Evolutionary conservation across 768 basidiomycete genomes (phyloP).

Genomic region (Xerocomellus chrysenteron): DNA sequence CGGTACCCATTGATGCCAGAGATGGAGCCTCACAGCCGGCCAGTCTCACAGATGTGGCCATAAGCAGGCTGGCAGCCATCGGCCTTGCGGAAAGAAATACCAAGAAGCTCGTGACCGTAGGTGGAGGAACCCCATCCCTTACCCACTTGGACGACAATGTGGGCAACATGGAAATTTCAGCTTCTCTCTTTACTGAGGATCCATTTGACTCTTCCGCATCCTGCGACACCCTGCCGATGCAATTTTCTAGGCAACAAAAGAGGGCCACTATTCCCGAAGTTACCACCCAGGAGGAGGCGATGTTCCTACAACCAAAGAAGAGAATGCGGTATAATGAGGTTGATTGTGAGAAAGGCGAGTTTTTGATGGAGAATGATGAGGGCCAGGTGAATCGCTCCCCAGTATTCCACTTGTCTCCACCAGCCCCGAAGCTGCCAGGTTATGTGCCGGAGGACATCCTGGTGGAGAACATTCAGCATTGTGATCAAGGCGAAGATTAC

Average conservation of each 20-base stretch:
- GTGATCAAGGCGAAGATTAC: background rate
- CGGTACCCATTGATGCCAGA: too few species aligned
- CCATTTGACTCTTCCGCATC: background rate
- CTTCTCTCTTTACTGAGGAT: background rate
- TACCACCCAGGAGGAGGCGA: background rate
- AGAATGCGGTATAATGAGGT: background rate
- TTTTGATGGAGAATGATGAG: background rate
- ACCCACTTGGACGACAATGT: background rate
- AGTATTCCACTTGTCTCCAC: background rate
- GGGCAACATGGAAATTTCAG: background rate
- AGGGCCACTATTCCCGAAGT: background rate
- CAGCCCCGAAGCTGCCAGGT: background rate
- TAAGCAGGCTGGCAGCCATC: background rate
- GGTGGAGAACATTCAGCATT: background rate
- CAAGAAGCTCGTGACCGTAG: background rate
- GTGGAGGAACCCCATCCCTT: background rate
- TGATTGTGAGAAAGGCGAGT: background rate
- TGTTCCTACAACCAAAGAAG: background rate
- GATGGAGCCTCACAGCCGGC: too few species aligned
- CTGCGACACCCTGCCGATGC: background rate
- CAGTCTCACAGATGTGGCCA: too few species aligned
- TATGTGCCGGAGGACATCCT: background rate
- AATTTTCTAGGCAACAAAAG: background rate
- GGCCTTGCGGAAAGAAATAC: background rate
- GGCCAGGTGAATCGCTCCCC: background rate